A percentile compares a stretch with the other conserved stretches of the same genome.
phyloP scores from a whole-genome alignment of 2,329 filamentous ascomycete genomes.

The Diaporthe sp. region DNA sequence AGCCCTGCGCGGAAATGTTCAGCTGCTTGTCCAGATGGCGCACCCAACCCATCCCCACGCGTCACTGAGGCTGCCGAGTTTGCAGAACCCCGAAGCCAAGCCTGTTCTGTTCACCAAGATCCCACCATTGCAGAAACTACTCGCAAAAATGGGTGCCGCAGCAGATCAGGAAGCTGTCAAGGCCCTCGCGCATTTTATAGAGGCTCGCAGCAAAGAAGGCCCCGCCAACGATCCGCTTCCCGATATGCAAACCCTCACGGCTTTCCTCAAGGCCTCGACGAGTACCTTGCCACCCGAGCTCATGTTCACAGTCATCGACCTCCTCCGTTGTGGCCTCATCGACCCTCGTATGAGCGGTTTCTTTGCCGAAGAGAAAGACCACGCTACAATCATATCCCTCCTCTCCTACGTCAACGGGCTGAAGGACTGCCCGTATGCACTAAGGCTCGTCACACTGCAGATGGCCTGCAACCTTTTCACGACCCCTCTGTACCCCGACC shows the following conservation, averaged over 20 bases:
- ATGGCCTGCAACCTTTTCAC: slow-evolving; percentile 89
- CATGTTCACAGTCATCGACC: slow-evolving; percentile 87
- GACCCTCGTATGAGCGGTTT: slow-evolving; percentile 86
- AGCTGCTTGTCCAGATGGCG: slow-evolving; percentile 81
- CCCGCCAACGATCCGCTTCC: slow-evolving; percentile 79
- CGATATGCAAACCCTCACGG: slow-evolving; percentile 75
- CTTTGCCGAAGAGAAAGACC: slow-evolving; percentile 81
- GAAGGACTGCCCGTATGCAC: slow-evolving; percentile 78
- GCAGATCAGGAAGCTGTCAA: slow-evolving; percentile 73
- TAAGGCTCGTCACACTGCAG: slow-evolving; percentile 87
- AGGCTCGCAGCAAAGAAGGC: slow-evolving; percentile 69
- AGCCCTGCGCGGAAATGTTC: slow-evolving; percentile 78
- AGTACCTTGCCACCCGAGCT: slow-evolving; percentile 71
- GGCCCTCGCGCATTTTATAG: slow-evolving; percentile 79
- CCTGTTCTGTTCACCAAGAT: slow-evolving; percentile 82
- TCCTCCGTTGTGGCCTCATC: slow-evolving; percentile 82
- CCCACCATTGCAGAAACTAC: slow-evolving; percentile 86
- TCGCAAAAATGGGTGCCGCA: slow-evolving; percentile 79
- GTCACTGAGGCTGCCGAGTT: slow-evolving; percentile 76
- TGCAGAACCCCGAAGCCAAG: slow-evolving; percentile 74
- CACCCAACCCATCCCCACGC: slow-evolving; percentile 83
- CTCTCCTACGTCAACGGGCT: slow-evolving; percentile 71
- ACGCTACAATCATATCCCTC: slow-evolving; percentile 74
- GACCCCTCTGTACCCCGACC: slow-evolving; percentile 77
- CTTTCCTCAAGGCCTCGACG: slow-evolving; percentile 71